These are phyloP conservation scores for Aciculoconidium aculeatum DNA, from an alignment of 805 yeast genomes.

Conservation along the genomic window DNA sequence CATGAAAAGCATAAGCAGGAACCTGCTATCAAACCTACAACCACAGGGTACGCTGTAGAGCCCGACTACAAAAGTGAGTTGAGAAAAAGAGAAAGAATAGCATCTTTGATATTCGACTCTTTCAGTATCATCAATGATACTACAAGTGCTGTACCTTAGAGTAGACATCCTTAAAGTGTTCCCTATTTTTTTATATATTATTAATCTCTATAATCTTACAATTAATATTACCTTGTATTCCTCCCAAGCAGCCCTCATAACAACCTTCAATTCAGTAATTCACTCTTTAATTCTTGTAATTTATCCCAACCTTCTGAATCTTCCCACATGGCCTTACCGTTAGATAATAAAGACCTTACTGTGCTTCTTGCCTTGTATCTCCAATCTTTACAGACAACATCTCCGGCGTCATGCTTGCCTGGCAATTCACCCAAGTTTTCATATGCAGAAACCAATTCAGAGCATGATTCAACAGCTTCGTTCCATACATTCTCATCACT, in stretches of 20 bases:
- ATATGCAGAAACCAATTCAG: constrained; percentile 78
- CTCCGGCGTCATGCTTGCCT: constrained; percentile 74
- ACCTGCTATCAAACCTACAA: background rate
- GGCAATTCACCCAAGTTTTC: constrained; percentile 81
- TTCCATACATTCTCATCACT: constrained; percentile 62
- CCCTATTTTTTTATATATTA: background rate
- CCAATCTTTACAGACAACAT: constrained; percentile 90
- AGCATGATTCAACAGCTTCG: constrained; percentile 72
- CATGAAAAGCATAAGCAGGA: background rate
- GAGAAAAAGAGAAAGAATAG: constrained; percentile 11
- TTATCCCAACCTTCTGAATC: constrained; percentile 72
- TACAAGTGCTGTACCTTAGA: too few relatives aligned
- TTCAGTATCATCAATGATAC: constrained; percentile 19
- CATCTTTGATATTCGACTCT: constrained; percentile 20
- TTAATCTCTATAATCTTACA: background rate
- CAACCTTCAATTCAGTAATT: constrained; percentile 18
- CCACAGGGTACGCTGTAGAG: background rate
- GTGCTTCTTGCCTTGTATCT: constrained; percentile 72
- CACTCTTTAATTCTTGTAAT: constrained; percentile 48
- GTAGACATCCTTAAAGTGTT: too few relatives aligned
- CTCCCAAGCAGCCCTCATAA: too few relatives aligned
- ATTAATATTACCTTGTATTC: too few relatives aligned
- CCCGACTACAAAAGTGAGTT: too few relatives aligned
- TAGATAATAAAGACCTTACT: constrained; percentile 68
- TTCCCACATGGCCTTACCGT: constrained; percentile 77